Percentiles rank a stretch among this genome's conserved stretches.
These are phyloP conservation scores for Trichoderma breve DNA, from an alignment of 2,329 filamentous ascomycete genomes.

Conservation along the genomic window DNA sequence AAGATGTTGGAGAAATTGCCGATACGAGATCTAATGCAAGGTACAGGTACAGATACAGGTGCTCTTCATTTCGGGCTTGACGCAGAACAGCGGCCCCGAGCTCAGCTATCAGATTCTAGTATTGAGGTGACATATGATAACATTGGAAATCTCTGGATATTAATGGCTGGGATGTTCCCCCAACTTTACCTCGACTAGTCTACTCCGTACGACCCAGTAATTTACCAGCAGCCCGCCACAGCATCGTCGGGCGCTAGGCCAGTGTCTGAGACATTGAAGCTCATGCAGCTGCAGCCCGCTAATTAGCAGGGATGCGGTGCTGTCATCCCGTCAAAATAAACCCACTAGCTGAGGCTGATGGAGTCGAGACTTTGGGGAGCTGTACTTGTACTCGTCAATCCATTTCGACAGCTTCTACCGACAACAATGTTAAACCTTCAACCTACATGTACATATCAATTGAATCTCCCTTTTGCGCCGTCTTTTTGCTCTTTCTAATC, in stretches of 20 bases:
- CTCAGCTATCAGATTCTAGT: background rate
- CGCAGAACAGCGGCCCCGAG: background rate
- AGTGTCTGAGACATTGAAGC: background rate
- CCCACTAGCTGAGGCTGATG: background rate
- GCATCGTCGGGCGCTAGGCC: background rate
- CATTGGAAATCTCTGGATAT: background rate
- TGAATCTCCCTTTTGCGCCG: background rate
- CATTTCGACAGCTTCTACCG: background rate
- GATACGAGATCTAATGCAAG: background rate
- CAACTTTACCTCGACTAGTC: background rate
- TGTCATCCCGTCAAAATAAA: background rate
- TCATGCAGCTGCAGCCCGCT: background rate
- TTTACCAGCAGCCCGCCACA: background rate
- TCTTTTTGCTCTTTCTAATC: background rate
- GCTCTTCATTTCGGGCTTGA: background rate
- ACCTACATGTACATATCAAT: background rate
- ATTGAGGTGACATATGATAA: background rate
- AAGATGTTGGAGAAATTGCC: background rate
- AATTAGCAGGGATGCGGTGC: background rate
- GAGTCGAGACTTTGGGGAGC: background rate
- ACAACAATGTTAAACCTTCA: background rate
- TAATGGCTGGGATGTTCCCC: background rate
- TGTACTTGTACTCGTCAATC: background rate
- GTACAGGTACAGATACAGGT: background rate
- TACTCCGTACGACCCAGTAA: background rate